Evolutionary conservation across 2,329 filamentous ascomycete species (phyloP).

Genomic region (Chaetomiaceae sp.): DNA sequence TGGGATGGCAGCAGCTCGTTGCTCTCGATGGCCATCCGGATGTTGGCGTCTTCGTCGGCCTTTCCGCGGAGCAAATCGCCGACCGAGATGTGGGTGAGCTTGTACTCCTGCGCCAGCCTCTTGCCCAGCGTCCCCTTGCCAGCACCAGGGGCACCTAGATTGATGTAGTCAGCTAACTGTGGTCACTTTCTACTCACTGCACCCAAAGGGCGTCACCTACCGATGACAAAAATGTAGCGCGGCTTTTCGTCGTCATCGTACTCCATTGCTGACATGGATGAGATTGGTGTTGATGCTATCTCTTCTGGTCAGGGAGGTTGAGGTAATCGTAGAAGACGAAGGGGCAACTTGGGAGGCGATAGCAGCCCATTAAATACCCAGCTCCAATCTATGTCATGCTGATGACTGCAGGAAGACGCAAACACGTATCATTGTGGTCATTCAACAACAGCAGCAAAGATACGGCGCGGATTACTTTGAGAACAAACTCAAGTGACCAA

Average conservation of each 20-base stretch:
- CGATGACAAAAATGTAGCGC: constrained; percentile 7
- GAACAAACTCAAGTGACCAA: too few species aligned
- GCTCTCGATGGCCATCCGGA: not conserved
- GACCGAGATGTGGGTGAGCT: constrained; percentile 10
- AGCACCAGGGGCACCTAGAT: constrained; percentile 9
- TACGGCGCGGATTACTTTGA: too few species aligned
- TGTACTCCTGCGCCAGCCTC: not conserved
- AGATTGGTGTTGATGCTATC: too few species aligned
- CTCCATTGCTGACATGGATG: not conserved
- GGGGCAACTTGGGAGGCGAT: too few species aligned
- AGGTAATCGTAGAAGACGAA: too few species aligned
- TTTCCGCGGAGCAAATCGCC: constrained; percentile 11
- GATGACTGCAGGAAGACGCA: too few species aligned
- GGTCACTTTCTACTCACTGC: too few species aligned
- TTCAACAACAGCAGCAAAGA: too few species aligned
- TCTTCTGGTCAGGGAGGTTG: too few species aligned
- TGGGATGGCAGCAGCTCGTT: not conserved
- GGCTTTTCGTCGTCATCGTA: not conserved
- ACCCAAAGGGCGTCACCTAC: not conserved
- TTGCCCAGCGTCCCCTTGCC: constrained; percentile 14
- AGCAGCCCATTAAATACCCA: too few species aligned
- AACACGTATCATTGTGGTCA: too few species aligned
- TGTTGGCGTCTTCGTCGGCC: not conserved
- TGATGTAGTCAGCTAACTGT: not conserved
- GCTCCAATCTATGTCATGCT: too few species aligned